Evolutionary conservation across 768 basidiomycete species (phyloP), one percentile per base, ranked within the genome.

Genomic region (Mrakia gelida): DNA sequence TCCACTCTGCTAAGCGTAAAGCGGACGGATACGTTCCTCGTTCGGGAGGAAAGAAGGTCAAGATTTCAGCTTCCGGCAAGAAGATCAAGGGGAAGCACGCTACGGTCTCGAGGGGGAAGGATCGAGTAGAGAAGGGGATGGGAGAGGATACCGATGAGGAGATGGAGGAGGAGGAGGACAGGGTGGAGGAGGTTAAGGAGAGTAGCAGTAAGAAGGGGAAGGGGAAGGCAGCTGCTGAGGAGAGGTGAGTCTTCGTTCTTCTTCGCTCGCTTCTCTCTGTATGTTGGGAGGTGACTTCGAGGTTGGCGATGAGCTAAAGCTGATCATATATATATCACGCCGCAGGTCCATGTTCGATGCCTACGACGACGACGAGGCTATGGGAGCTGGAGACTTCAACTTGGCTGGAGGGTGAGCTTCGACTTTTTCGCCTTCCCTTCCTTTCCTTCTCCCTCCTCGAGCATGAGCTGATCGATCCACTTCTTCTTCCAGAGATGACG

Each of bases 181-280:
- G 28, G 45, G 75, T 59, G n/a, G 81, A 56, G 79, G 81, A 81
- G 75, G 80, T 81, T 78, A 80, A 13, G 83, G 84, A 68, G 83
- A 83, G 38, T 80, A 84, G 34, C 80, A 84, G 77, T 81, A 88
- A 89, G 79, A 86, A 85, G 65, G 85, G 82, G 59, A 75, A 79
- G 67, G 86, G 86, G 76, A 80, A 89, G 81, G 84, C 87, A 79
- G 82, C 84, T 16, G 84, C 86, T 16, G 67, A 41, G 34, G 41
- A 70, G 67, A 56, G 52, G 54, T 54, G 8, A 73, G 52, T 78
- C 2, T 76, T 89, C 88, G 78, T 86, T 86, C 3, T 79, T 88
- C 34, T 88, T 89, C n/a, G n/a, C 30, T 38, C 38, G 38, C 38
- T 38, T 38, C 38, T n/a, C 38, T 38, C 3, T 8, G 8, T 38